Evolutionary conservation across 306 rosid genomes (phyloP), one percentile per base, ranked within the genome.

Genomic region (Lotus japonicus): DNA sequence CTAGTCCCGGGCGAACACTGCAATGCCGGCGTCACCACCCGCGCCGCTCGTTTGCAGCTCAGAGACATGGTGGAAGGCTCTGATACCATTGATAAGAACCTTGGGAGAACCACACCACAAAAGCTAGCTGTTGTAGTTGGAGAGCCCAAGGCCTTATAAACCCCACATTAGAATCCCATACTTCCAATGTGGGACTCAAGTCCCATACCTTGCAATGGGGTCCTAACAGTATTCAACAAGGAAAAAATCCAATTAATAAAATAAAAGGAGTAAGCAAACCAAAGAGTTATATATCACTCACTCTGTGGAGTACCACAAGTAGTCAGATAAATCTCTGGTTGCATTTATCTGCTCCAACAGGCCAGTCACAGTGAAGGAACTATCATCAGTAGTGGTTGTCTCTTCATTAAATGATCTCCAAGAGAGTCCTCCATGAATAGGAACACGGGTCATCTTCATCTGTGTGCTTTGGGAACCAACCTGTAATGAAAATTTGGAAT

Each of bases 221-320:
- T n/a, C n/a, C n/a, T n/a, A n/a, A n/a, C n/a, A n/a, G n/a, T n/a
- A 56, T 63, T 68, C 28, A 67, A 46, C 18, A 11, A 38, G 16
- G 41, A 54, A 39, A 35, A 43, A 50, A 55, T 35, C 16, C 15
- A 57, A 58, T 13, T 35, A 45, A 65, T 4, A 55, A 36, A 46
- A 45, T 1, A 16, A 43, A 67, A 45, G 15, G 6, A 39, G 63
- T 65, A 63, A 39, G n/a, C 13, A 49, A 2, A 46, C 31, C 5
- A 33, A 33, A 53, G 46, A 12, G 63, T 46, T 50, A 28, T 35
- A 19, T 55, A 67, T 57, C 67, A 94, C 99, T 90, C 80, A 94
- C 99, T 94, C 99, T 79, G 99, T 94, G 48, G 87, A 71, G 86
- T 94, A 94, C 99, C 99, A 94, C 87, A 94, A 77, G 76, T 94